A percentile compares a stretch with the other conserved stretches of the same genome.
phyloP scores from a whole-genome alignment of 1,284 basidiomycete species.

The Stygiomarasmius scandens region DNA sequence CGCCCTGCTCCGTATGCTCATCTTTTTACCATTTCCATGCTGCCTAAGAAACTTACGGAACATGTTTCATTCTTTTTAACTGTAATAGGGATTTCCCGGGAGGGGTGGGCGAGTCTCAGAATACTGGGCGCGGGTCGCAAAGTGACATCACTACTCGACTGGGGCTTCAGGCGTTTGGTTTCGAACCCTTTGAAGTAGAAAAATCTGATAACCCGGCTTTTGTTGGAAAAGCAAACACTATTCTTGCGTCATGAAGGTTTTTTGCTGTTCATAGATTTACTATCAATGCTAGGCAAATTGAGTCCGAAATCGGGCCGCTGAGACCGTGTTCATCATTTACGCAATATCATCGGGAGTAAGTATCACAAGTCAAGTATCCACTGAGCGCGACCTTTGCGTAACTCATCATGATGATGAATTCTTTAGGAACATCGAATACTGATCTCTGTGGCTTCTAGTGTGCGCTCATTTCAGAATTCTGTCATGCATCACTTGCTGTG shows the following conservation, averaged over 20 bases:
- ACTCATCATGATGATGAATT: too few species aligned
- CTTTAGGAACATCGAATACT: too few species aligned
- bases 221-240: slow-evolving; percentile 3
- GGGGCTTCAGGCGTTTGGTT: slow-evolving; percentile 8
- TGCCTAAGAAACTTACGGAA: neutral
- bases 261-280: too few species aligned
- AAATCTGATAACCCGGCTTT: slow-evolving; percentile 3
- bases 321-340: too few species aligned
- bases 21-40: neutral
- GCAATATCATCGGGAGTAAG: too few species aligned
- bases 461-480: too few species aligned
- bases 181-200: slow-evolving; percentile 9
- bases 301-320: too few species aligned
- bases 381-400: too few species aligned
- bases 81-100: slow-evolving; percentile 14
- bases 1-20: slow-evolving; percentile 13
- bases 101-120: slow-evolving; percentile 13
- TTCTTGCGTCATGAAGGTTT: neutral
- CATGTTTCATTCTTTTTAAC: neutral
- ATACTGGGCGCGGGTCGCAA: neutral
- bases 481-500: too few species aligned
- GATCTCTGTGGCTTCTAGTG: too few species aligned
- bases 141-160: neutral
- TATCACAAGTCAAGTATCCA: too few species aligned
- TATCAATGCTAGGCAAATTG: too few species aligned